Evolutionary conservation across 2,329 filamentous ascomycete genomes (phyloP), one percentile per base, ranked within the genome.

Genomic region (Ophiostoma novo-ulmi): DNA sequence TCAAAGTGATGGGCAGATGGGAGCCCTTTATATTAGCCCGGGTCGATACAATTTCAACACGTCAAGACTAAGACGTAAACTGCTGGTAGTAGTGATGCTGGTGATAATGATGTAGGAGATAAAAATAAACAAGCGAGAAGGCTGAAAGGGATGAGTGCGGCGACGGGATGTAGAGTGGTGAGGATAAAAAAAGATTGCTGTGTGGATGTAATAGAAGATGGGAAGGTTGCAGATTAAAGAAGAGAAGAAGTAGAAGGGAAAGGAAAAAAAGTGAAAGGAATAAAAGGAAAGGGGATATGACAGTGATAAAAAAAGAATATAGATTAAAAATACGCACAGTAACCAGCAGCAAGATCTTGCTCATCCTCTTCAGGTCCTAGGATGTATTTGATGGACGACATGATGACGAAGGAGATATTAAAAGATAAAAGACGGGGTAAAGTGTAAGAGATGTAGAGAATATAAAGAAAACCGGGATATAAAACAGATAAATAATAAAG

Each of bases 11-110:
- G 36, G 36, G 63, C 36, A 39, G 35, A 64, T 35, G 11, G 26
- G n/a, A 17, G 36, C 63, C 63, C 35, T 64, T 65, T 65, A 65
- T 65, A 65, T 65, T 65, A 65, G 63, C 36, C 36, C 52, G 35
- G 14, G 20, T n/a, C 10, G 35, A 39, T 8, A 39, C 36, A 8
- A 20, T 22, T 20, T 39, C 14, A 31, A 31, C 14, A 31, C 4
- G 31, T 1, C 52, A 7, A 61, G 26, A 31, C 13, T 3, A 63
- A 35, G n/a, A 63, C 0, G 4, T 35, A 61, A 26, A 35, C 5
- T 48, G 17, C 7, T 17, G 44, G 44, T 48, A 31, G 31, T 31
- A 31, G 31, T 31, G 2, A 31, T 31, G 17, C 5, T 48, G 44
- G n/a, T n/a, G 17, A 48, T 48, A 7, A 26, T 11, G 52, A 55